A percentile compares a stretch with the other conserved stretches of the same genome.
Conservation (phyloP, 306 rosid genomes). For the Sicyos edulis region DNA sequence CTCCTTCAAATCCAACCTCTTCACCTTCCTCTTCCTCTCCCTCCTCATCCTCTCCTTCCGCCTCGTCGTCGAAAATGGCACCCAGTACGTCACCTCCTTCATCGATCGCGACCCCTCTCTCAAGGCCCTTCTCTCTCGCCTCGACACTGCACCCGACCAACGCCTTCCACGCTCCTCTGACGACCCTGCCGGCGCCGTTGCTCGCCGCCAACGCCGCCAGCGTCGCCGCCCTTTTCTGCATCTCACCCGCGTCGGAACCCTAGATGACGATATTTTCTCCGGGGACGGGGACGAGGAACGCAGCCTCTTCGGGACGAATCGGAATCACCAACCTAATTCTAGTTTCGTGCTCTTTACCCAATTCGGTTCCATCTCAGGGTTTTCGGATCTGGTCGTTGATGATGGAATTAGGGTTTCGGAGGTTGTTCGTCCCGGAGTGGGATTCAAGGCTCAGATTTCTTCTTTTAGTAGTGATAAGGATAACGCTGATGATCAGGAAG, state of each 20-base stretch:
- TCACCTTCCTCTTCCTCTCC: conserved; percentile 23
- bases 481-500: conserved; percentile 22
- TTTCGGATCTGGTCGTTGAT: conserved; percentile 55
- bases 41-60: conserved; percentile 27
- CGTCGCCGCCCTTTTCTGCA: conserved; percentile 63
- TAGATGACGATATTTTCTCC: conserved; percentile 83
- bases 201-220: conserved; percentile 41
- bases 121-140: conserved; percentile 26
- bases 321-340: conserved; percentile 38
- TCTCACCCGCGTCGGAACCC: conserved; percentile 84
- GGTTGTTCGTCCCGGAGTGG: conserved; percentile 55
- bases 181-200: conserved; percentile 20
- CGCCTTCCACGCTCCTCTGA: conserved; percentile 25
- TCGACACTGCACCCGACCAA: conserved; percentile 22
- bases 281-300: conserved; percentile 76
- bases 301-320: conserved; percentile 43
- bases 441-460: conserved; percentile 36
- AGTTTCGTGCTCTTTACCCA: conserved; percentile 39
- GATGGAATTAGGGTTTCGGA: conserved; percentile 67
- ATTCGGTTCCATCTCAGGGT: conserved; percentile 39
- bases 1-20: conserved; percentile 25
- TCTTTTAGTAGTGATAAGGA: conserved; percentile 25
- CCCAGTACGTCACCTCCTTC: conserved; percentile 25
- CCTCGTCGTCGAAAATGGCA: conserved; percentile 24
- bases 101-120: conserved; percentile 29